Evolutionary conservation across 78 protist genomes (phyloP).

Genomic region (Dictyostelium capitatum): DNA sequence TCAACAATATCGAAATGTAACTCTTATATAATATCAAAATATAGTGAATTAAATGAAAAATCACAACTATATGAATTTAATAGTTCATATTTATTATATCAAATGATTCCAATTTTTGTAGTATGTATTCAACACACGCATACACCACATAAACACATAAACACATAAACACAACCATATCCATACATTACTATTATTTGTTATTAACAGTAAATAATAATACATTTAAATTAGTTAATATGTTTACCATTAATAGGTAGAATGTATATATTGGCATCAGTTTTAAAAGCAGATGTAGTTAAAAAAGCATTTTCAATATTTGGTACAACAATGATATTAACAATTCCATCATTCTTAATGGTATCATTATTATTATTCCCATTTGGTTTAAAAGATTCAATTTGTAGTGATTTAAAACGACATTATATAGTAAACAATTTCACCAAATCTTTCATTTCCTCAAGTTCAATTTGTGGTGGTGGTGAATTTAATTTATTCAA

Average conservation of each 20-base stretch:
- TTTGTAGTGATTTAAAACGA: background rate
- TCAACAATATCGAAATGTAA: background rate
- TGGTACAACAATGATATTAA: background rate
- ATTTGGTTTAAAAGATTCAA: background rate
- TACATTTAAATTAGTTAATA: background rate
- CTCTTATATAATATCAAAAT: background rate
- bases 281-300: background rate
- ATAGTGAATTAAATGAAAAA: background rate
- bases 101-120: background rate
- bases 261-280: background rate
- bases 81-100: background rate
- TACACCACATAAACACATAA: no score
- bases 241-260: background rate
- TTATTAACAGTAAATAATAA: background rate
- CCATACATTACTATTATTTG: no score
- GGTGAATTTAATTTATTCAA: no score
- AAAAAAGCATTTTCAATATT: background rate
- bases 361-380: background rate
- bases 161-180: no score
- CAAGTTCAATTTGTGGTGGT: no score
- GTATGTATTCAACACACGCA: no score
- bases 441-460: background rate
- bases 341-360: background rate
- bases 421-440: no score
- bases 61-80: background rate